Base-by-base conservation (phyloP, 2,329 filamentous ascomycete genomes). In the Sordariomycetes sp. region DNA sequence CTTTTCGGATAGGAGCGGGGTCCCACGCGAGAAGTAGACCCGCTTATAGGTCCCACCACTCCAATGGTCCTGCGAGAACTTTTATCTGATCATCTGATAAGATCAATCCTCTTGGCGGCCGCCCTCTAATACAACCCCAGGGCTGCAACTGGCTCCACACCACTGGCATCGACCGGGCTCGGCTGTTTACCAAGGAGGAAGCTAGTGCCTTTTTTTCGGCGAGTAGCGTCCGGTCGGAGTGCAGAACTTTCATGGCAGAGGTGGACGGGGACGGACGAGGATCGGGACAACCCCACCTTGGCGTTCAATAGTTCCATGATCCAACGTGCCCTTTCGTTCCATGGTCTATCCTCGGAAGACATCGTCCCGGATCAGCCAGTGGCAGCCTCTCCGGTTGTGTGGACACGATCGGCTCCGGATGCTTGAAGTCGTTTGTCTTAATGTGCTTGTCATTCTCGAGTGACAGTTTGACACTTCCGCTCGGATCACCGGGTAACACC, bases 71-170 rank as follows among this genome's bases (percentile, higher is more conserved):
- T 2, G 45, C 22, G n/a, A 50, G 25, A 28, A 28, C 17, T 52
- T 51, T 51, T 52, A 52, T 52, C 51, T 32, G 51, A 52, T 52
- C 24, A 52, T 52, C 51, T 52, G 51, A 52, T 52, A 52, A 52
- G 51, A 52, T 52, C 28, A 34, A 34, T 24, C 5, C 3, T 20
- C n/a, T 22, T 50, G 45, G n/a, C n/a, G 45, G 22, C 15, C 8
- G 4, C n/a, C n/a, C 45, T 20, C n/a, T 10, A 12, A 22, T 17
- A 17, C 15, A 5, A n/a, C 5, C 17, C 39, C 13, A 45, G n/a
- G 39, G n/a, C 15, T 45, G 28, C 4, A 6, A n/a, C 39, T 45
- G n/a, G 39, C 39, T 13, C 15, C 15, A 17, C n/a, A 4, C 39
- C n/a, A 17, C 39, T 45, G 39, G 39, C 17, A 2, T 15, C 15